A percentile compares a stretch with the other conserved stretches of the same genome.
Evolutionary conservation across 352 stramenopile genomes (phyloP).

Genomic region (Phytopythium kandeliae): DNA sequence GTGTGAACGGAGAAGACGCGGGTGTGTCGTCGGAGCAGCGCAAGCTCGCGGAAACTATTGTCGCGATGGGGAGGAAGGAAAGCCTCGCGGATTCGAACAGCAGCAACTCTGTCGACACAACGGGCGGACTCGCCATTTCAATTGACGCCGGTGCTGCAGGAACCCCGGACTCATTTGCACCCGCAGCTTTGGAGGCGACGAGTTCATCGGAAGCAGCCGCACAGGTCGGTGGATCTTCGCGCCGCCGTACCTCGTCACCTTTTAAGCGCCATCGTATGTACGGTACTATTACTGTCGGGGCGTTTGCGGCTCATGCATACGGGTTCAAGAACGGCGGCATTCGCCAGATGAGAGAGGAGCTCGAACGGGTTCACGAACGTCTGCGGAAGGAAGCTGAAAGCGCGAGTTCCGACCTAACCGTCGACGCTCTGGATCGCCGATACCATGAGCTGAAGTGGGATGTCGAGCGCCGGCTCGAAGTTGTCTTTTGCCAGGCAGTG

Average conservation of each 20-base stretch:
- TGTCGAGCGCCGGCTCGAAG: slow-evolving; percentile 74
- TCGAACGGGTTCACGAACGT: slow-evolving; percentile 42
- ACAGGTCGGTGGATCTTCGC: neutral
- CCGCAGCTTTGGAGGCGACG: neutral
- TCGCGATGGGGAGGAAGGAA: slow-evolving; percentile 44
- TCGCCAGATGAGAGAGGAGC: slow-evolving; percentile 64
- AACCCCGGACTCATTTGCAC: neutral
- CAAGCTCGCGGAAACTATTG: slow-evolving; percentile 67
- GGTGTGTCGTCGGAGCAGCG: slow-evolving; percentile 48
- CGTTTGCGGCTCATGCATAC: slow-evolving; percentile 82
- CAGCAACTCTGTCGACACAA: slow-evolving; percentile 1
- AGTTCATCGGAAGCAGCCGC: neutral
- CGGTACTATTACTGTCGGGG: slow-evolving; percentile 73
- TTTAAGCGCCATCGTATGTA: slow-evolving; percentile 69
- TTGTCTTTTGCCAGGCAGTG: slow-evolving; percentile 80
- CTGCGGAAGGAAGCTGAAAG: slow-evolving; percentile 50
- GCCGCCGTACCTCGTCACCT: slow-evolving; percentile 16
- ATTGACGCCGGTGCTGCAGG: slow-evolving; percentile 12
- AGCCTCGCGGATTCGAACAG: neutral
- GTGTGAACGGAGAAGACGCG: slow-evolving; percentile 25
- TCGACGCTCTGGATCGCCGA: slow-evolving; percentile 68
- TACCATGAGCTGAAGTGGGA: slow-evolving; percentile 83
- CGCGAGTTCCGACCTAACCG: slow-evolving; percentile 57
- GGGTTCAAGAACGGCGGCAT: slow-evolving; percentile 74
- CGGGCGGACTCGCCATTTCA: slow-evolving; percentile 3